A percentile compares a stretch with the other conserved stretches of the same genome.
phyloP scores from a whole-genome alignment of 352 stramenopile genomes.

The Globisporangium iwayamae region DNA sequence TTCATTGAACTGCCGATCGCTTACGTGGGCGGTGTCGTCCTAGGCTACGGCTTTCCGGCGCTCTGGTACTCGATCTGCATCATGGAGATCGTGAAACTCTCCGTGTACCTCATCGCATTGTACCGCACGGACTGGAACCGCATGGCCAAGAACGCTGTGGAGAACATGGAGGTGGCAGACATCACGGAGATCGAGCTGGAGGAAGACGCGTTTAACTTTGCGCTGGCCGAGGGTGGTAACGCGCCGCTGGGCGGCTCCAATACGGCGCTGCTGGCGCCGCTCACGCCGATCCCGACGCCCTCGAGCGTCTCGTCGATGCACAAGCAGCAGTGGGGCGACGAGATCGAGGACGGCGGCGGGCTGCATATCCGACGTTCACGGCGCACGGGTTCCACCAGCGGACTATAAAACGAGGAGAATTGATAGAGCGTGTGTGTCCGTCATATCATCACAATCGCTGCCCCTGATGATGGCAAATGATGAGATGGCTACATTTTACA shows the following conservation, averaged over 20 bases:
- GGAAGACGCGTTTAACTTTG: constrained; percentile 29
- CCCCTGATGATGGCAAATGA: no score
- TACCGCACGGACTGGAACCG: constrained; percentile 37
- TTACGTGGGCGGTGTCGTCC: constrained; percentile 36
- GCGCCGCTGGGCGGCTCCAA: constrained; percentile 53
- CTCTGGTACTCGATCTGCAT: constrained; percentile 45
- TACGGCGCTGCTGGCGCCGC: constrained; percentile 29
- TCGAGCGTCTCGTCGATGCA: constrained; percentile 16
- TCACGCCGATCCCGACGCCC: constrained; percentile 38
- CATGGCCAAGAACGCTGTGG: constrained; percentile 35
- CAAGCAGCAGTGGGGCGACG: constrained; percentile 46
- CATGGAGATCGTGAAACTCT: constrained; percentile 44
- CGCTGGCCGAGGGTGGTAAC: constrained; percentile 44
- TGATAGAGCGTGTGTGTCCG: no score
- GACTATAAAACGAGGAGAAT: not conserved
- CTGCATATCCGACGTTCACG: not conserved
- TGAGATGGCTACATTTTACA: no score
- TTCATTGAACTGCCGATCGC: constrained; percentile 45
- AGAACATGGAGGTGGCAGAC: constrained; percentile 40
- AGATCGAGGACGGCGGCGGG: constrained; percentile 34
- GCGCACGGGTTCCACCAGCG: not conserved
- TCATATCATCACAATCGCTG: no score
- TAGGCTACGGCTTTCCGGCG: constrained; percentile 40
- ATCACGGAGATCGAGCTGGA: constrained; percentile 23
- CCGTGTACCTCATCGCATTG: constrained; percentile 31